These are phyloP conservation scores for Hemerocallis citrina DNA, from an alignment of 106 monocot genomes.

Conservation along the genomic window DNA sequence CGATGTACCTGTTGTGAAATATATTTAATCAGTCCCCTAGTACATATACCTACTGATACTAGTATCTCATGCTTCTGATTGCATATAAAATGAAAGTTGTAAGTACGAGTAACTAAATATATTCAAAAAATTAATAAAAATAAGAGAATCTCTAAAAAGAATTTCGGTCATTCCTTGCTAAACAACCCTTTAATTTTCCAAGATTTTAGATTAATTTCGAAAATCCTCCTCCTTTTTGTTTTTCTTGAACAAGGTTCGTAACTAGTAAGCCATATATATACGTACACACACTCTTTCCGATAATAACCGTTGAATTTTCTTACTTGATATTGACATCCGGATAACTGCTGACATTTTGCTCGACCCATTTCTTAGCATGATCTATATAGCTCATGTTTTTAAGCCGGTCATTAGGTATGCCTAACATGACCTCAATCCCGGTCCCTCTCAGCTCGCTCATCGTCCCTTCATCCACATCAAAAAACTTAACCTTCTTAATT, in stretches of 20 bases:
- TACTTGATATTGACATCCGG: conserved; percentile 41
- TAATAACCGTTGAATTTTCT: too few species aligned
- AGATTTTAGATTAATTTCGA: neutral
- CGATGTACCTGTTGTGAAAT: conserved; percentile 18
- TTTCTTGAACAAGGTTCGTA: too few species aligned
- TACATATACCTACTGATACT: too few species aligned
- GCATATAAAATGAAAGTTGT: neutral
- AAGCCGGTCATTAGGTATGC: conserved; percentile 61
- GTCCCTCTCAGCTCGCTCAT: conserved; percentile 31
- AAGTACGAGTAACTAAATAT: neutral
- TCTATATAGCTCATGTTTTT: conserved; percentile 20
- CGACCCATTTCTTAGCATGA: conserved; percentile 53
- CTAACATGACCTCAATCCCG: conserved; percentile 59
- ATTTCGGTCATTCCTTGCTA: too few species aligned
- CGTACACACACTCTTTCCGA: too few species aligned
- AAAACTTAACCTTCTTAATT: conserved; percentile 54
- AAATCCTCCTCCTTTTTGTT: too few species aligned
- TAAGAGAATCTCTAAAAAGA: too few species aligned
- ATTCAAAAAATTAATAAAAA: too few species aligned
- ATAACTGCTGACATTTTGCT: conserved; percentile 37
- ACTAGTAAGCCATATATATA: too few species aligned
- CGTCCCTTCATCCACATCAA: conserved; percentile 58
- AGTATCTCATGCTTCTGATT: too few species aligned
- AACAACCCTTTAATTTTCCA: too few species aligned
- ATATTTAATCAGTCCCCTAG: too few species aligned